Evolutionary conservation across 768 basidiomycete genomes (phyloP).

Genomic region (Russula sp.): DNA sequence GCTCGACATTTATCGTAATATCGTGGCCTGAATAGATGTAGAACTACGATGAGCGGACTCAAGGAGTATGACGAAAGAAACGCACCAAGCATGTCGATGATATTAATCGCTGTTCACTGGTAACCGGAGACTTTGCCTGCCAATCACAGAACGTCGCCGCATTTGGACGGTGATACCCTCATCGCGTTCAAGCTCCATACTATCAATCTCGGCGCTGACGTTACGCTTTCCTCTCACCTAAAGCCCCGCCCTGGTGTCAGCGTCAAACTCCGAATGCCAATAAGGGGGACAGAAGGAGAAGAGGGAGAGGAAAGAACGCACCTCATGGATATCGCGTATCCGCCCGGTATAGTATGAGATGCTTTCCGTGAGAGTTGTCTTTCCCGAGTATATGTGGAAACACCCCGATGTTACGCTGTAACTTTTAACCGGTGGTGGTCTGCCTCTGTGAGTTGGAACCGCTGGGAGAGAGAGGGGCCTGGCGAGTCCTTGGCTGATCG

Average conservation of each 20-base stretch:
- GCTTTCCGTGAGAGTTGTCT: slow-evolving; percentile 96
- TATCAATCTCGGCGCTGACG: slow-evolving; percentile 99
- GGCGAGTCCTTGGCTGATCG: not conserved
- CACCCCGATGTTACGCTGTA: too few relatives aligned
- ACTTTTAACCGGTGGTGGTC: slow-evolving; percentile 65
- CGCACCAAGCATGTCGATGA: slow-evolving; percentile 95
- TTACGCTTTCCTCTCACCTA: slow-evolving; percentile 91
- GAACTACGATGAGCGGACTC: not conserved
- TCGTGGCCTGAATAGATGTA: slow-evolving; percentile 72
- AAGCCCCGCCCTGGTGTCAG: slow-evolving; percentile 1
- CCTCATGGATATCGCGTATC: slow-evolving; percentile 95
- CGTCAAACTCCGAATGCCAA: too few relatives aligned
- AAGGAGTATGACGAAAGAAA: not conserved
- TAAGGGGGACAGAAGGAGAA: too few relatives aligned
- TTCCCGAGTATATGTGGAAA: too few relatives aligned
- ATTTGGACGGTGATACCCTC: slow-evolving; percentile 99
- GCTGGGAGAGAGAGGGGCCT: slow-evolving; percentile 19
- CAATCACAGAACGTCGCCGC: slow-evolving; percentile 99
- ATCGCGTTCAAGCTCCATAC: slow-evolving; percentile 97
- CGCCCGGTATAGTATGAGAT: slow-evolving; percentile 95
- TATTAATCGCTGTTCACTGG: slow-evolving; percentile 81
- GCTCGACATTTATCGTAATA: slow-evolving; percentile 98
- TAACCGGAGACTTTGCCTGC: slow-evolving; percentile 63
- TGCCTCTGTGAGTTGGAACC: slow-evolving; percentile 49
- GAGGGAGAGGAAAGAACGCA: too few relatives aligned